phyloP scores from a whole-genome alignment of 768 basidiomycete species.

The Tulasnella sp. region DNA sequence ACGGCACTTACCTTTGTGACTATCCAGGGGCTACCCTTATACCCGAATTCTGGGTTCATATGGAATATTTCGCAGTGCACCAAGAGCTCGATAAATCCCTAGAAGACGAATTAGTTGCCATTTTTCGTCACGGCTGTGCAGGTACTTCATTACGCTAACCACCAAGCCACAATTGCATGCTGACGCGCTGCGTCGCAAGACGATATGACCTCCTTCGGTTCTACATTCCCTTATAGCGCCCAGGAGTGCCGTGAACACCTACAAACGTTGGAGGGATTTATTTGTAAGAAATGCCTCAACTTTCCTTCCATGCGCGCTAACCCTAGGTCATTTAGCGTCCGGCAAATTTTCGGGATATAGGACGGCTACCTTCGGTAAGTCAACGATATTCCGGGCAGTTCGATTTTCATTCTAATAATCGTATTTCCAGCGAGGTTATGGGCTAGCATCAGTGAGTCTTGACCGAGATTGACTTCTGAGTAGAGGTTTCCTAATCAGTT shows the following conservation, averaged over 20 bases:
- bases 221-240: constrained; percentile 2
- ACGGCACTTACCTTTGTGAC: not conserved
- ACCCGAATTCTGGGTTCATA: constrained; percentile 22
- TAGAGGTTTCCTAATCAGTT: not conserved
- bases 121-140: constrained; percentile 10
- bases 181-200: not conserved
- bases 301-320: not conserved
- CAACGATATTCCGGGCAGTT: not conserved
- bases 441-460: not conserved
- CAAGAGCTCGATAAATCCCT: not conserved
- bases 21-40: not conserved
- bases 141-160: not conserved
- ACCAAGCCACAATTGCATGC: not conserved
- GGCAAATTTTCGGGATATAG: not conserved
- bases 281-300: not conserved
- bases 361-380: not conserved
- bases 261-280: not conserved
- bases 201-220: constrained; percentile 12
- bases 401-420: not conserved
- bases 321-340: not conserved
- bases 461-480: too few species aligned
- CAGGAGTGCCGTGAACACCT: not conserved
- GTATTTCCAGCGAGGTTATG: constrained; percentile 1
- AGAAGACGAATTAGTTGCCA: constrained; percentile 16
- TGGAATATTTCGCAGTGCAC: constrained; percentile 10